Evolutionary conservation across 495 filamentous ascomycete species (phyloP).

Genomic region (Monascus purpureus): DNA sequence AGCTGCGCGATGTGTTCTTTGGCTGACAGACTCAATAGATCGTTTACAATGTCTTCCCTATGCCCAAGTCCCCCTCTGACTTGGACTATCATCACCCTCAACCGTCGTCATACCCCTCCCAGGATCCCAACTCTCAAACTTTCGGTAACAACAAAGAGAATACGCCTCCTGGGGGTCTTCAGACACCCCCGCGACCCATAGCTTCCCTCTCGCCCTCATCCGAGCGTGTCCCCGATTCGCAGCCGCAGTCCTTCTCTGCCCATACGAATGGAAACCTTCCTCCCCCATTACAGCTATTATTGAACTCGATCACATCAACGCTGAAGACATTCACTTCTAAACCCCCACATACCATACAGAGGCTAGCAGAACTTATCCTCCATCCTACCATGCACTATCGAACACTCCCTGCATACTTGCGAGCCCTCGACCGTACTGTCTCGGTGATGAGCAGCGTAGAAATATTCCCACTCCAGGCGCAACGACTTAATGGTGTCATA

Average conservation of each 20-base stretch:
- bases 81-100: constrained; percentile 9
- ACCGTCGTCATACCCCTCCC: constrained; percentile 14
- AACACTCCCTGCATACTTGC: constrained; percentile 68
- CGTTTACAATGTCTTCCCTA: constrained; percentile 38
- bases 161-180: constrained; percentile 21
- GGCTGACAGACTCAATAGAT: constrained; percentile 23
- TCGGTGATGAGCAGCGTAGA: constrained; percentile 75
- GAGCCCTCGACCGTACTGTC: constrained; percentile 81
- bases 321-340: constrained; percentile 54
- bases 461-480: constrained; percentile 65
- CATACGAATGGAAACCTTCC: constrained; percentile 41
- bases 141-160: constrained; percentile 42
- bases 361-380: constrained; percentile 82
- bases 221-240: constrained; percentile 31
- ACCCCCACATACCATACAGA: constrained; percentile 87
- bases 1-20: not conserved
- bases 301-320: constrained; percentile 52
- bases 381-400: constrained; percentile 64
- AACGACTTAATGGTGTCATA: constrained; percentile 31
- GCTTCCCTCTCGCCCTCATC: constrained; percentile 28
- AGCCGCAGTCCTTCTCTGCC: constrained; percentile 26
- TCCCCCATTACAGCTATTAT: constrained; percentile 44
- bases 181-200: constrained; percentile 17
- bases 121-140: constrained; percentile 17
- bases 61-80: constrained; percentile 25